Percentiles rank a stretch among this genome's conserved stretches.
These are phyloP conservation scores for Amyloporia xantha DNA, from an alignment of 768 basidiomycete genomes.

Conservation along the genomic window DNA sequence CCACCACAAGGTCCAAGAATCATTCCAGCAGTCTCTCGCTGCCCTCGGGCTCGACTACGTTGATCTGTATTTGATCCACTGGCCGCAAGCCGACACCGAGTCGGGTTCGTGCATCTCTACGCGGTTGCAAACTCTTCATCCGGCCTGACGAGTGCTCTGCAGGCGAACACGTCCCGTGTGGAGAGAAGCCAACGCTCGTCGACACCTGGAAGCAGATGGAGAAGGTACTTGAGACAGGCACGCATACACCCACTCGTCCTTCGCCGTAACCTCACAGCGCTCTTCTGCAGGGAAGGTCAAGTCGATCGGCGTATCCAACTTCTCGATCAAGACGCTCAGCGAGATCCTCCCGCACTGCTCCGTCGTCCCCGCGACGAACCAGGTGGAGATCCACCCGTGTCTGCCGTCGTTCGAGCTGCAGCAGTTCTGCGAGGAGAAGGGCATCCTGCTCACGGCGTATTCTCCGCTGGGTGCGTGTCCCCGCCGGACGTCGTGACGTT, in stretches of 20 bases:
- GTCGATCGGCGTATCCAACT: constrained; percentile 53
- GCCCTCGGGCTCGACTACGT: constrained; percentile 26
- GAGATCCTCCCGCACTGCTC: constrained; percentile 32
- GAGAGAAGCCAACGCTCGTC: constrained; percentile 23
- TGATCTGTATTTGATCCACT: constrained; percentile 43
- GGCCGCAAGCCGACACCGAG: constrained; percentile 36
- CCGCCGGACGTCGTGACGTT: neutral
- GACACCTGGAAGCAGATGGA: constrained; percentile 49
- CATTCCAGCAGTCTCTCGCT: constrained; percentile 33
- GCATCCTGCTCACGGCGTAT: constrained; percentile 45
- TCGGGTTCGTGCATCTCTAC: constrained; percentile 24
- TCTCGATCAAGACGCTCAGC: constrained; percentile 39
- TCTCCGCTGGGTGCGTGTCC: constrained; percentile 35
- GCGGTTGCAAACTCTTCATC: constrained; percentile 42
- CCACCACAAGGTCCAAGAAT: constrained; percentile 28
- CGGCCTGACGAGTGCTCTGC: too few relatives aligned
- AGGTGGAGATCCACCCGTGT: constrained; percentile 43
- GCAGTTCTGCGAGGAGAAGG: constrained; percentile 40
- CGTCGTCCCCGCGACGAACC: constrained; percentile 41
- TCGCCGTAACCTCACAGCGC: constrained; percentile 11
- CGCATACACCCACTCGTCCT: constrained; percentile 27
- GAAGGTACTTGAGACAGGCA: constrained; percentile 46
- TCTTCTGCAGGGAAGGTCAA: constrained; percentile 33
- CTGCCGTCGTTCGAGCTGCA: constrained; percentile 43
- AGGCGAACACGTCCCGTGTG: constrained; percentile 19